Percentiles rank a stretch among this genome's conserved stretches.
Evolutionary conservation across 495 filamentous ascomycete genomes (phyloP).

Genomic region (Cercophora newfieldiana): DNA sequence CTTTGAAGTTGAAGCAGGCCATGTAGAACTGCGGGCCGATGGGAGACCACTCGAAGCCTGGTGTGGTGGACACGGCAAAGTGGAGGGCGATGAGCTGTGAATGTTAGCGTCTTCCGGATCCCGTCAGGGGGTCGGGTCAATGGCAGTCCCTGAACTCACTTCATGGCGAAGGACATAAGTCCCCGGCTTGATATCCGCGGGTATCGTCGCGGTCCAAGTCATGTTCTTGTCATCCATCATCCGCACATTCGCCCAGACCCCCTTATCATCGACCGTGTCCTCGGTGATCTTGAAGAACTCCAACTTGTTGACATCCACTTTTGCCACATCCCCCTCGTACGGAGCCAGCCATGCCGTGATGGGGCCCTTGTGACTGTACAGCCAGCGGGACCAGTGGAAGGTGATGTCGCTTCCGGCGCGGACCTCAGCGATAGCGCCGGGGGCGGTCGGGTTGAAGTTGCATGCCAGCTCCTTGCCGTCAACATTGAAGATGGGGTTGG

Average conservation of each 20-base stretch:
- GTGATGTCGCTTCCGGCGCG: constrained; percentile 51
- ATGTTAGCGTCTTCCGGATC: neutral
- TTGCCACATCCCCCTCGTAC: constrained; percentile 32
- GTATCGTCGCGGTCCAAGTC: constrained; percentile 59
- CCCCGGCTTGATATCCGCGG: constrained; percentile 53
- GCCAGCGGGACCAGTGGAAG: constrained; percentile 61
- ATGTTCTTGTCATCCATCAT: constrained; percentile 46
- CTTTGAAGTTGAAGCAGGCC: constrained; percentile 61
- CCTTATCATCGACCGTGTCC: constrained; percentile 48
- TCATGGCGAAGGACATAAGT: constrained; percentile 67
- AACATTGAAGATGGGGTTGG: constrained; percentile 46
- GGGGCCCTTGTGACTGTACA: constrained; percentile 60
- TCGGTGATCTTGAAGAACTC: constrained; percentile 68
- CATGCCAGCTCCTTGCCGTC: constrained; percentile 58
- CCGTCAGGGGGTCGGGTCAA: neutral
- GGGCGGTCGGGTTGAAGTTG: constrained; percentile 54
- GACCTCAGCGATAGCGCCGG: constrained; percentile 45
- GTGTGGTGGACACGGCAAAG: constrained; percentile 16
- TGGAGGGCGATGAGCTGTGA: constrained; percentile 26
- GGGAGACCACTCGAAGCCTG: constrained; percentile 17
- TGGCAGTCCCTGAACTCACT: constrained; percentile 34
- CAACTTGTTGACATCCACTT: constrained; percentile 60
- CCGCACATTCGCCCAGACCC: constrained; percentile 55
- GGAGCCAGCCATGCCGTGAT: constrained; percentile 45
- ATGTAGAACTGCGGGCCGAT: constrained; percentile 65